Evolutionary conservation across 2,329 filamentous ascomycete species (phyloP), one percentile per base, ranked within the genome.

Genomic region (Graphiopsis chlorocephala): DNA sequence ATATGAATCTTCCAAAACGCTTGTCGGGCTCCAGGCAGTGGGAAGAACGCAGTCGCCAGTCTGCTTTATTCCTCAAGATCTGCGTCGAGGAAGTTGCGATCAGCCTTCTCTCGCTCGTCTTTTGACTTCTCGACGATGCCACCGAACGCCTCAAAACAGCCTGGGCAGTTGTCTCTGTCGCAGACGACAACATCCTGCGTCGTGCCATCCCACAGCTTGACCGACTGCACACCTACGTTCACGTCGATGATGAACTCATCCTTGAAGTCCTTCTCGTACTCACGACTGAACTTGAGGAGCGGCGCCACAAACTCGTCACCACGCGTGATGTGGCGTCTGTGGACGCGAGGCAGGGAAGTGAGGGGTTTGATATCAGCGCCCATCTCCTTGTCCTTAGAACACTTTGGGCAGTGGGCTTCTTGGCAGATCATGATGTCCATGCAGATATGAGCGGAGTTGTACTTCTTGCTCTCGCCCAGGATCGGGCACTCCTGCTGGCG

Each of bases 381-480:
- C 14, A 45, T 20, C n/a, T 45, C n/a, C 14, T 45, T 20, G 10
- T 45, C 38, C n/a, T 45, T 45, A n/a, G 53, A 56, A 14, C 53
- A 56, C 10, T 35, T 56, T 7, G 29, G 28, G 29, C 53, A 56
- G 1, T 33, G 28, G 20, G n/a, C 29, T 5, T 23, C n/a, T 4
- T 56, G 29, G 20, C 53, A 56, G 31, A 56, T 15, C 53, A 56
- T 56, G 12, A 56, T 31, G n/a, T 56, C 53, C 3, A 56, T 56
- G 31, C 29, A 38, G 53, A 56, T 20, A 14, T 38, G 31, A 3
- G 53, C 53, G 7, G 53, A 25, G 20, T 56, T 56, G 28, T 23
- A 56, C 17, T 12, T 25, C 31, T 25, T 33, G 23, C 20, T 12
- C 1, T 23, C 12, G 6, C 53, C 53, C 1, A 56, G n/a, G 14